phyloP scores from a whole-genome alignment of 495 filamentous ascomycete genomes.

The Xylaria nigripes region DNA sequence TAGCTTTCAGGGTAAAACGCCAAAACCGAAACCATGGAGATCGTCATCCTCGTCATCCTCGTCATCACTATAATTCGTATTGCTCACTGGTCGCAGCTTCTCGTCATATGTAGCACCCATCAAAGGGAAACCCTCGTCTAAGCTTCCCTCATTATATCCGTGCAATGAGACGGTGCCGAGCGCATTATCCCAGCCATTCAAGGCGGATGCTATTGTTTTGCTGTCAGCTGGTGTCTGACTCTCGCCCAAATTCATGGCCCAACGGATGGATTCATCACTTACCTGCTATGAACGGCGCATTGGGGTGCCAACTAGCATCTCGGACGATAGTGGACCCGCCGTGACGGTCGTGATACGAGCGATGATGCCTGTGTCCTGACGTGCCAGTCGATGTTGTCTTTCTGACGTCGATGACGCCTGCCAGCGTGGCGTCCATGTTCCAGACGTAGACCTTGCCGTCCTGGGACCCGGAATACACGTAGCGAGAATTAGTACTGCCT shows the following conservation, averaged over 20 bases:
- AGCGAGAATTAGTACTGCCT: constrained; percentile 77
- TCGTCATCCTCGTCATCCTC: constrained; percentile 6
- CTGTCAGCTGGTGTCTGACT: constrained; percentile 2
- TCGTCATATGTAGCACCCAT: constrained; percentile 50
- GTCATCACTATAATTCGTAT: not conserved
- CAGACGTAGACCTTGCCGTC: constrained; percentile 87
- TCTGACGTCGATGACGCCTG: constrained; percentile 68
- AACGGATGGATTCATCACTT: constrained; percentile 19
- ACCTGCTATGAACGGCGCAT: constrained; percentile 82
- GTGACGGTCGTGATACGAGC: constrained; percentile 31
- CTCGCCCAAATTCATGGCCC: not conserved
- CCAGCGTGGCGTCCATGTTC: constrained; percentile 89
- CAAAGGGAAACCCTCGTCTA: constrained; percentile 58
- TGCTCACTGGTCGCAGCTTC: constrained; percentile 25
- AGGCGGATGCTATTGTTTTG: constrained; percentile 54
- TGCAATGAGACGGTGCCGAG: constrained; percentile 70
- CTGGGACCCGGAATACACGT: constrained; percentile 83
- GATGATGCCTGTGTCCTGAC: constrained; percentile 7
- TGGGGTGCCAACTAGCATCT: constrained; percentile 94
- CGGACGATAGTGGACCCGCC: constrained; percentile 75
- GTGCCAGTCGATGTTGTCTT: constrained; percentile 43
- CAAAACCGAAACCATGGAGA: not conserved
- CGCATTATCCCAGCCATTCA: constrained; percentile 64
- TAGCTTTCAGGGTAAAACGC: not conserved
- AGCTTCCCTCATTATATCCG: constrained; percentile 58